A percentile compares a stretch with the other conserved stretches of the same genome.
phyloP scores from a whole-genome alignment of 2,329 filamentous ascomycete species.

The Sarocladiaceae sp. region DNA sequence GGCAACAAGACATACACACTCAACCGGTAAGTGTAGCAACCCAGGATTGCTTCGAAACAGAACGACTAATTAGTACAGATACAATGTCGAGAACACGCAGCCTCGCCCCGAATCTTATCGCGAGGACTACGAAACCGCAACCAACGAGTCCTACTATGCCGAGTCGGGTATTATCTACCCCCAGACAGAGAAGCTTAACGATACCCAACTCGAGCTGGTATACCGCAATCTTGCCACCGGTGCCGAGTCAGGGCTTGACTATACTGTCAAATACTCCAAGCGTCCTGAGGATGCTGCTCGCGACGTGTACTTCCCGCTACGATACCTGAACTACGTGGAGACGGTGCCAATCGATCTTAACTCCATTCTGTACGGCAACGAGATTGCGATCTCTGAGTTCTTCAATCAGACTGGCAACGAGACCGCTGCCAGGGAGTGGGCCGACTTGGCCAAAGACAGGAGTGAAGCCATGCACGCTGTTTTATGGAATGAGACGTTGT shows the following conservation, averaged over 20 bases:
- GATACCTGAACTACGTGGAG: conserved; percentile 55
- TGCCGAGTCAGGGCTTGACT: conserved; percentile 65
- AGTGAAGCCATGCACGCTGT: conserved; percentile 59
- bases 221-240: conserved; percentile 62
- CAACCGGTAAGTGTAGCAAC: conserved; percentile 41
- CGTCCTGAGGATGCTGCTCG: conserved; percentile 53
- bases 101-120: conserved; percentile 64
- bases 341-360: conserved; percentile 64
- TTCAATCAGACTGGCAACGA: conserved; percentile 46
- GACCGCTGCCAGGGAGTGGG: conserved; percentile 45
- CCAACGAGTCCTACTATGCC: conserved; percentile 56
- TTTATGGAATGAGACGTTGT: conserved; percentile 61
- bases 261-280: conserved; percentile 53
- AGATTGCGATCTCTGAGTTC: conserved; percentile 54
- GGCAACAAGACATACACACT: conserved; percentile 47
- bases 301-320: conserved; percentile 61
- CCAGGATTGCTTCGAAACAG: neutral
- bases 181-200: conserved; percentile 43
- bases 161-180: conserved; percentile 55
- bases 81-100: conserved; percentile 59
- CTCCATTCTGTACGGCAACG: conserved; percentile 63
- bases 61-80: conserved; percentile 24
- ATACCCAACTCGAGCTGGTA: conserved; percentile 44
- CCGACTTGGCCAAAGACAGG: conserved; percentile 43
- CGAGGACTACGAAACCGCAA: conserved; percentile 63